A percentile compares a stretch with the other conserved stretches of the same genome.
Evolutionary conservation across 2,329 filamentous ascomycete species (phyloP).

Genomic region (Neonectria faginata): DNA sequence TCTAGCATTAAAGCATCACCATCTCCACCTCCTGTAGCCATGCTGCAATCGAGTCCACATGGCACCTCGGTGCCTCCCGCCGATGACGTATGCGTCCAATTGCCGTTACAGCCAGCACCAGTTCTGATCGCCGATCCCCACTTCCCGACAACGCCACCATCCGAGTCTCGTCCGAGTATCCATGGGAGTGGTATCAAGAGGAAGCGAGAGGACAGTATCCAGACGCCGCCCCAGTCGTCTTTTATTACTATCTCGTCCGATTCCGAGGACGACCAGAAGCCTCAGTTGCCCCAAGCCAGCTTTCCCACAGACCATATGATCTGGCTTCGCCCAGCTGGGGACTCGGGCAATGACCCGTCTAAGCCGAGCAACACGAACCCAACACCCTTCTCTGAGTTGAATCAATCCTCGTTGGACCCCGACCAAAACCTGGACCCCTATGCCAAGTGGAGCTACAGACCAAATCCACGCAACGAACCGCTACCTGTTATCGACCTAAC

Average conservation of each 20-base stretch:
- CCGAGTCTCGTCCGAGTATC: not conserved
- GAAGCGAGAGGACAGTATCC: not conserved
- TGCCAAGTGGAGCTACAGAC: not conserved
- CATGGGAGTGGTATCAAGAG: not conserved
- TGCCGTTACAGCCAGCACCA: not conserved
- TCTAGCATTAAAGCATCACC: not conserved
- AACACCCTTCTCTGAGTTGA: not conserved
- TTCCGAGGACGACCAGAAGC: not conserved
- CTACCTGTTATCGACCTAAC: not conserved
- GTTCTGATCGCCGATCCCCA: not conserved
- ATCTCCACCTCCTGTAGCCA: not conserved
- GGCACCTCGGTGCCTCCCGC: not conserved
- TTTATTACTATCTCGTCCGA: conserved; percentile 1
- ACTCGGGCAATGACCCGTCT: not conserved
- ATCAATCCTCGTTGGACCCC: not conserved
- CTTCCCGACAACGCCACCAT: not conserved
- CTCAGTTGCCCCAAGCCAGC: not conserved
- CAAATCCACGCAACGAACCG: not conserved
- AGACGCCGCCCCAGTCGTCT: not conserved
- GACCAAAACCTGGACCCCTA: not conserved
- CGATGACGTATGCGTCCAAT: not conserved
- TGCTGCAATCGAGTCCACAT: not conserved
- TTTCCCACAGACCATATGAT: not conserved
- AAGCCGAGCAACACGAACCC: not conserved
- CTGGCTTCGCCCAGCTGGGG: not conserved